Base-by-base conservation (phyloP, 805 yeast species). In the Metschnikowia corniflorae region DNA sequence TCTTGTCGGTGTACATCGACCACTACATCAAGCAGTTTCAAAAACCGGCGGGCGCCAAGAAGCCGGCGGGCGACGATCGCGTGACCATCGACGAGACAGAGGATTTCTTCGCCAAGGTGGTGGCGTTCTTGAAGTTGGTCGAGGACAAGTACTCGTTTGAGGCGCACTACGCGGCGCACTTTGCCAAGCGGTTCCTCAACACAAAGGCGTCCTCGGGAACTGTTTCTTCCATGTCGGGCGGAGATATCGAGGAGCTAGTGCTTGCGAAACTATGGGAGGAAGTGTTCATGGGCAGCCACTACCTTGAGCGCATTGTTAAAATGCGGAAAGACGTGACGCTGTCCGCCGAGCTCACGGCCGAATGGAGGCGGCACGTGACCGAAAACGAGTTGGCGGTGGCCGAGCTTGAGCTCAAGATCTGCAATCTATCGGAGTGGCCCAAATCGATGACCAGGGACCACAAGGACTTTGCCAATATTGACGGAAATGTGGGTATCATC, bases 131-230 rank as follows among this genome's bases (percentile, higher is more conserved):
- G 51, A 66, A 81, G 39, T 80, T 77, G 52, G 69, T 88, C 30
- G 71, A 77, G 41, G 96, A 89, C 49, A 89, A 87, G 53, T 96
- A 88, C 60, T 65, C 84, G 17, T 89, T 88, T 61, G 95, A 87
- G 54, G 82, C 77, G 27, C 80, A 83, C 43, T 88, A 86, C 58
- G 87, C 87, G 50, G 84, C 80, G 36, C 96, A 86, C 61, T 68
- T 89, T 40, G 95, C 96, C 1, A 86, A 82, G 57, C 70, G 97
- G 43, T 68, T 88, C 36, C 50, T 68, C 17, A 67, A 60, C 38
- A 46, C 68, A 9, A 68, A 68, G 39, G 57, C 59, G 15, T 35
- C 46, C 5, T 40, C 16, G 10, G 9, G 20, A 2, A 8, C 34
- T 9, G 28, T 10, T n/a, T 21, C 24, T 10, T 21, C 5, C 12